phyloP scores from a whole-genome alignment of 2,329 filamentous ascomycete species.

The Ampelomyces quisqualis region DNA sequence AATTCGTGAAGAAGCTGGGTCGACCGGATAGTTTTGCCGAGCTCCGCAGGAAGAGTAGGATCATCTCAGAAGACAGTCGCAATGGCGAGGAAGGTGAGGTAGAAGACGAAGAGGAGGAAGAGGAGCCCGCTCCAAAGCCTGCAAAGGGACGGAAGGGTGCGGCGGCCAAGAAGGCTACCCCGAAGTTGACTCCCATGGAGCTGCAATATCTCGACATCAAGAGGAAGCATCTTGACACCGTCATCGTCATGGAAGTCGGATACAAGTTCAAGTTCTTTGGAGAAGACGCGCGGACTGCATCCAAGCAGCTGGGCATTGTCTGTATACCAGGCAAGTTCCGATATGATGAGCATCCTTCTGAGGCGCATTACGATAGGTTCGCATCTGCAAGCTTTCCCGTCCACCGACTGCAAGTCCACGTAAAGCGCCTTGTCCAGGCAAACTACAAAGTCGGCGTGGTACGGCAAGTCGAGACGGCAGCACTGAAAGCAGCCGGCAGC shows the following conservation, averaged over 20 bases:
- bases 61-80: slow-evolving; percentile 56
- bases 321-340: slow-evolving; percentile 95
- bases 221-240: slow-evolving; percentile 80
- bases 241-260: slow-evolving; percentile 91
- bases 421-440: slow-evolving; percentile 86
- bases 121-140: slow-evolving; percentile 55
- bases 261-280: slow-evolving; percentile 99
- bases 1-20: slow-evolving; percentile 88
- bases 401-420: slow-evolving; percentile 86
- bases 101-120: slow-evolving; percentile 55
- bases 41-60: slow-evolving; percentile 61
- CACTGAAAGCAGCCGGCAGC: slow-evolving; percentile 90
- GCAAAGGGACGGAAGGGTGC: slow-evolving; percentile 53
- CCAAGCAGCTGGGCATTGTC: slow-evolving; percentile 89
- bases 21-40: slow-evolving; percentile 76
- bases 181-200: slow-evolving; percentile 92
- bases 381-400: slow-evolving; percentile 95
- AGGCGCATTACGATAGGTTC: slow-evolving; percentile 88
- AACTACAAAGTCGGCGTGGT: slow-evolving; percentile 97
- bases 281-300: slow-evolving; percentile 85
- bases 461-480: slow-evolving; percentile 90
- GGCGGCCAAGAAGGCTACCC: slow-evolving; percentile 67
- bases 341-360: slow-evolving; percentile 82
- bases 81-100: slow-evolving; percentile 56
- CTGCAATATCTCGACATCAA: slow-evolving; percentile 94